A percentile compares a stretch with the other conserved stretches of the same genome.
Conservation (phyloP, 1,284 basidiomycete species). For the Heliocybe sulcata region DNA sequence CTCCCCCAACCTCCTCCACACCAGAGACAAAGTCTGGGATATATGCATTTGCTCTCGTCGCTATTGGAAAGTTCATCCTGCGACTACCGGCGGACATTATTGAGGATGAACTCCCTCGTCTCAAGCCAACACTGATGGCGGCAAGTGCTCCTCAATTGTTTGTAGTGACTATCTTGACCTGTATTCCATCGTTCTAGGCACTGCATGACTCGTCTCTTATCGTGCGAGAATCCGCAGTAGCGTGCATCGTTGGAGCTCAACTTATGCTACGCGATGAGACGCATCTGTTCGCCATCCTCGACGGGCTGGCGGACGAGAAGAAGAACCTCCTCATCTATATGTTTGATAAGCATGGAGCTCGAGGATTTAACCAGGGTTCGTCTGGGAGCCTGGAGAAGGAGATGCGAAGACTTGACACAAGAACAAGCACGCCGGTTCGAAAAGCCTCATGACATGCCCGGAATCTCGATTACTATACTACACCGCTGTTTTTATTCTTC, state of each 20-base stretch:
- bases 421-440: conserved; percentile 54
- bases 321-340: conserved; percentile 81
- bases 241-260: conserved; percentile 74
- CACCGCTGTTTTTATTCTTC: not conserved
- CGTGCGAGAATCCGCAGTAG: conserved; percentile 74
- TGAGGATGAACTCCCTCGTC: conserved; percentile 76
- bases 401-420: conserved; percentile 66
- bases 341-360: conserved; percentile 74
- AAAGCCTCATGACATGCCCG: not conserved
- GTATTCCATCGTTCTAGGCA: conserved; percentile 34
- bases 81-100: conserved; percentile 74
- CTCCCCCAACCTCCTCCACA: conserved; percentile 31
- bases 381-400: conserved; percentile 61
- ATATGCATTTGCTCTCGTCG: conserved; percentile 75
- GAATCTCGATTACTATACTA: not conserved
- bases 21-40: conserved; percentile 51
- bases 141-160: not conserved
- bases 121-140: conserved; percentile 55
- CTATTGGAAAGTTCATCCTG: conserved; percentile 73
- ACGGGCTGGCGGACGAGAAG: conserved; percentile 76
- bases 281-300: conserved; percentile 69
- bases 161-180: conserved; percentile 4
- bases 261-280: conserved; percentile 73
- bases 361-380: conserved; percentile 27
- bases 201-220: conserved; percentile 70